A percentile compares a stretch with the other conserved stretches of the same genome.
These are phyloP conservation scores for Acacia pycnantha DNA, from an alignment of 331 rosid species.

Conservation along the genomic window DNA sequence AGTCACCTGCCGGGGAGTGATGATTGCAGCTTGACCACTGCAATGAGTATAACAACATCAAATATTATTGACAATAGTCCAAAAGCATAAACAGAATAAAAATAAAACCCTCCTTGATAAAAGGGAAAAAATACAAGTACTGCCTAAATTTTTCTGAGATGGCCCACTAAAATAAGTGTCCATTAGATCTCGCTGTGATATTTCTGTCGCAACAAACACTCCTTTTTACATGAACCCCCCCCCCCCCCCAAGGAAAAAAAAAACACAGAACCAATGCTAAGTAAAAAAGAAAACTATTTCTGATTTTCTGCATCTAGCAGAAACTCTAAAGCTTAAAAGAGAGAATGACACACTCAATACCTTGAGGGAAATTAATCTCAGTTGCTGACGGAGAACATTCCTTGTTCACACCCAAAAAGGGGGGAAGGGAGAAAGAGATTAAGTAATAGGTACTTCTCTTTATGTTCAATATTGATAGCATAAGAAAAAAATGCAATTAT, in stretches of 20 bases:
- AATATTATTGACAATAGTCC: conserved; percentile 30
- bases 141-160: neutral
- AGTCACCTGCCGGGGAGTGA: conserved; percentile 92
- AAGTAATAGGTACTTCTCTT: neutral
- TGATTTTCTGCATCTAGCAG: neutral
- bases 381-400: neutral
- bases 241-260: too few species aligned
- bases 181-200: conserved; percentile 17
- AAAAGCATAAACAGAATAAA: neutral
- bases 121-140: neutral
- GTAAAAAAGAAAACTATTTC: neutral
- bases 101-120: neutral
- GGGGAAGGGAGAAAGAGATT: neutral
- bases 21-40: conserved; percentile 99
- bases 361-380: neutral
- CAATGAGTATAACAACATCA: conserved; percentile 33
- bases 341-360: neutral
- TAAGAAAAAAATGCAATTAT: neutral
- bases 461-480: neutral
- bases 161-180: conserved; percentile 4
- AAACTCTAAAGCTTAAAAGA: neutral
- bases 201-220: neutral
- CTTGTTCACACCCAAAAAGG: neutral
- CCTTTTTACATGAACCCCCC: neutral
- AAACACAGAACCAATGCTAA: neutral